Evolutionary conservation across 805 yeast genomes (phyloP), one percentile per base, ranked within the genome.

Genomic region (Zygosaccharomyces bailii): DNA sequence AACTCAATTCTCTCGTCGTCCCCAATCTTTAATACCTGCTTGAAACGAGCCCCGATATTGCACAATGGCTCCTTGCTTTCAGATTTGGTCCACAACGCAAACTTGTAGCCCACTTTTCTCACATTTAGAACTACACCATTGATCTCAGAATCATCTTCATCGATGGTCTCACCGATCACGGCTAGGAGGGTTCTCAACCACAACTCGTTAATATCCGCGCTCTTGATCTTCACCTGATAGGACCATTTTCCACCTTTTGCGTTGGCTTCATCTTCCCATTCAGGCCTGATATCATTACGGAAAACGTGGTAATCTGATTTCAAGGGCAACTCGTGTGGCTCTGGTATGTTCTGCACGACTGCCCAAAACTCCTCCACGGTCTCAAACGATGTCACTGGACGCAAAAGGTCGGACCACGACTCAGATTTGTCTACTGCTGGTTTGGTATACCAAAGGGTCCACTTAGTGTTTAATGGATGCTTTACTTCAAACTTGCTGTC

Each of bases 351-450:
- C 69, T 93, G 90, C 75, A 80, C 86, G 54, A 91, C 84, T 19
- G 98, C 99, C 99, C 99, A 93, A 73, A 93, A 93, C 68, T 91
- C 97, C 73, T 93, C 99, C 42, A 93, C 98, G n/a, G 96, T 81
- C 44, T 82, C 78, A 59, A 93, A 88, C 18, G 95, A 80, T 56
- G 89, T 91, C 41, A 93, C 95, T 46, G 96, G 95, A 72, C 89
- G 89, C 62, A 93, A 76, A 54, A 89, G 76, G 61, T 90, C 96
- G 44, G 87, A 78, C 98, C 98, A 91, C 59, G 87, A 80, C 70
- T 88, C 96, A 54, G 73, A 72, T 53, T 73, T 75, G 61, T 82
- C 85, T 49, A 81, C 79, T 49, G 87, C 82, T 50, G 99, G 98
- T 73, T 89, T 89, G 48, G 96, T 86, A 76, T 88, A 93, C 99